These are phyloP conservation scores for Pythium brachiatum DNA, from an alignment of 352 stramenopile genomes.

Conservation along the genomic window DNA sequence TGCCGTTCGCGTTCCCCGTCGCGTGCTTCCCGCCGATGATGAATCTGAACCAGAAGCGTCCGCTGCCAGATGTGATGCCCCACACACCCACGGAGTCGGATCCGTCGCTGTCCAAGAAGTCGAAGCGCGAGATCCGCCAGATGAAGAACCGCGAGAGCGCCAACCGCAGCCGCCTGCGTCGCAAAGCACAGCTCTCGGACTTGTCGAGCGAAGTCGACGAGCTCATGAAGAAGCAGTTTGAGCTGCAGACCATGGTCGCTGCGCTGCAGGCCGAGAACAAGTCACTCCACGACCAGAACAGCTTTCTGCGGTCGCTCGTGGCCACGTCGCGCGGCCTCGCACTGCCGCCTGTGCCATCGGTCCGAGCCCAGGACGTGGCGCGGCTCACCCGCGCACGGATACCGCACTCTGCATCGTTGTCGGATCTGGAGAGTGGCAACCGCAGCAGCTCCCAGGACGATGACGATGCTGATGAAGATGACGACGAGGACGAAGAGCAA, in stretches of 20 bases:
- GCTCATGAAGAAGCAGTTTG: constrained; percentile 64
- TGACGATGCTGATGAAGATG: constrained; percentile 21
- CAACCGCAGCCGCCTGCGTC: constrained; percentile 73
- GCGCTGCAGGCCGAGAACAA: constrained; percentile 75
- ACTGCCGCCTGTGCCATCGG: constrained; percentile 30
- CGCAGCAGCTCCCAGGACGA: constrained; percentile 8
- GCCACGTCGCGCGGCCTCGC: constrained; percentile 32
- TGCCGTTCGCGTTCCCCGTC: constrained; percentile 64
- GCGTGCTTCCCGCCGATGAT: constrained; percentile 49
- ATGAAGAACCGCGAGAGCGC: constrained; percentile 88
- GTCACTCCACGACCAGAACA: constrained; percentile 73
- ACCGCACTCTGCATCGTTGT: constrained; percentile 19
- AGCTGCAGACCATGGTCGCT: constrained; percentile 66
- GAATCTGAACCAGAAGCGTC: constrained; percentile 53
- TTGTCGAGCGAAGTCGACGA: constrained; percentile 57
- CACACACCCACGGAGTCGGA: constrained; percentile 19
- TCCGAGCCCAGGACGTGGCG: constrained; percentile 19
- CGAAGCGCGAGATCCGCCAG: constrained; percentile 78
- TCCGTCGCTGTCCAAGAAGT: constrained; percentile 47
- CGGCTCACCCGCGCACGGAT: constrained; percentile 15
- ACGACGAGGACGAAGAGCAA: constrained; percentile 37
- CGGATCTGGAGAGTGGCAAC: constrained; percentile 31
- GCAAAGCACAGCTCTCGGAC: constrained; percentile 68
- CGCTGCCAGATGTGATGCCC: constrained; percentile 45
- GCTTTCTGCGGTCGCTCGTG: constrained; percentile 73